phyloP scores from a whole-genome alignment of 2,329 filamentous ascomycete species.

The Diaporthe sp. region DNA sequence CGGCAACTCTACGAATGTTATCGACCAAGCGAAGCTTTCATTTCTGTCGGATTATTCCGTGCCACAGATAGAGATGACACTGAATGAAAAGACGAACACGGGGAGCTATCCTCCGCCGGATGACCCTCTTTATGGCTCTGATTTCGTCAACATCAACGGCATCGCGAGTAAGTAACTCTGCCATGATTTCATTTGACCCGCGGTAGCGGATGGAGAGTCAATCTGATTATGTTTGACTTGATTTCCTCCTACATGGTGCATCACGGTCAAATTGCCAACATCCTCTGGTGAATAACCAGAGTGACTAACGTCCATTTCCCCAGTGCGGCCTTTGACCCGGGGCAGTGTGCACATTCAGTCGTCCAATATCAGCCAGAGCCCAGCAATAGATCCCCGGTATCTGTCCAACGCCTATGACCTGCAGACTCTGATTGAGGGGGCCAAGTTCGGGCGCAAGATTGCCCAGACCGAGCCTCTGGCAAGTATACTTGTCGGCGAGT shows the following conservation, averaged over 20 bases:
- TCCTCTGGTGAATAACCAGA: background rate
- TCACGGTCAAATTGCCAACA: no score
- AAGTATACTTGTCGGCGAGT: constrained; percentile 51
- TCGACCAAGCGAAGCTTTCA: constrained; percentile 56
- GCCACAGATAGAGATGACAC: constrained; percentile 59
- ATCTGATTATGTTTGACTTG: no score
- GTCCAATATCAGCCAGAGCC: constrained; percentile 51
- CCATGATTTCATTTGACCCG: no score
- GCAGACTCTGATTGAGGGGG: constrained; percentile 43
- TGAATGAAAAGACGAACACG: constrained; percentile 59
- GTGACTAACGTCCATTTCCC: constrained; percentile 46
- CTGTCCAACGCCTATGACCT: constrained; percentile 49
- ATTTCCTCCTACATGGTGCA: background rate
- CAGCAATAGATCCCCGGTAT: constrained; percentile 52
- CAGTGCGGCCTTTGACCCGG: constrained; percentile 52
- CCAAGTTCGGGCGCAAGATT: constrained; percentile 51
- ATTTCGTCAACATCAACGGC: constrained; percentile 45
- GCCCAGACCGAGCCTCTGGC: constrained; percentile 51
- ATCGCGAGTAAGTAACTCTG: background rate
- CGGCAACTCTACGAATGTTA: constrained; percentile 47
- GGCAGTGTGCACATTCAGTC: constrained; percentile 55
- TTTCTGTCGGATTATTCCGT: constrained; percentile 55
- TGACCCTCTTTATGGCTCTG: constrained; percentile 50
- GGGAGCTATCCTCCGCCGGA: constrained; percentile 52
- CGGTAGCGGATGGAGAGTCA: no score